Evolutionary conservation across 257 asterid genomes (phyloP), one percentile per base, ranked within the genome.

Genomic region (Ilex asprella): DNA sequence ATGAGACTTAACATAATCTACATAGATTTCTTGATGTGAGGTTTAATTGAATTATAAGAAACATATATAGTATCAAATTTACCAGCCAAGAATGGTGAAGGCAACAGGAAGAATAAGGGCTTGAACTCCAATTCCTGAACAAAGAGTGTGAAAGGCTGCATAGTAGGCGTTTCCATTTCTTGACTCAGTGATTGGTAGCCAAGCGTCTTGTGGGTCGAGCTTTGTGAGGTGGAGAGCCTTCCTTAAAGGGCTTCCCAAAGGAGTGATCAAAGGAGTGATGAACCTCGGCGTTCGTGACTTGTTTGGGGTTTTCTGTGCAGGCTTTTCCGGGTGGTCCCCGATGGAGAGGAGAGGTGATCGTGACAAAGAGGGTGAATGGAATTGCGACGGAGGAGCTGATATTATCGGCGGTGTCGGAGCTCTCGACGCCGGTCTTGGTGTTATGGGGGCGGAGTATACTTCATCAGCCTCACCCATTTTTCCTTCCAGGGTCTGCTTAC

Each of bases 51-150:
- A 8, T 44, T 44, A 12, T 44, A 12, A 12, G 50, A 12, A 7
- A 44, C 9, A 7, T n/a, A n/a, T n/a, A n/a, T 44, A 7, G 50
- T 7, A 12, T 44, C 9, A 44, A 49, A 53, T 3, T 15, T 76
- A 90, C 97, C 98, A 91, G 75, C 96, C 98, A 62, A 91, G 98
- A 55, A 88, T 71, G 64, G 98, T 91, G 80, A 91, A 88, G 66
- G 98, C 86, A 58, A 91, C 94, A 0, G 96, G 98, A 41, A 91
- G 86, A 58, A 91, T 70, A 12, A 91, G 94, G 32, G 98, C 98
- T 70, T 91, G 98, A 63, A 91, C 69, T 39, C 98, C 98, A 56
- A 91, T 91, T 41, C 98, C 98, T 39, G 98, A 86, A 31, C 96
- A 91, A 31, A 88, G 16, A 49, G 98, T 88, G 54, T 88, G 98